phyloP scores from a whole-genome alignment of 75 land plant species.

The Picea sitchensis region DNA sequence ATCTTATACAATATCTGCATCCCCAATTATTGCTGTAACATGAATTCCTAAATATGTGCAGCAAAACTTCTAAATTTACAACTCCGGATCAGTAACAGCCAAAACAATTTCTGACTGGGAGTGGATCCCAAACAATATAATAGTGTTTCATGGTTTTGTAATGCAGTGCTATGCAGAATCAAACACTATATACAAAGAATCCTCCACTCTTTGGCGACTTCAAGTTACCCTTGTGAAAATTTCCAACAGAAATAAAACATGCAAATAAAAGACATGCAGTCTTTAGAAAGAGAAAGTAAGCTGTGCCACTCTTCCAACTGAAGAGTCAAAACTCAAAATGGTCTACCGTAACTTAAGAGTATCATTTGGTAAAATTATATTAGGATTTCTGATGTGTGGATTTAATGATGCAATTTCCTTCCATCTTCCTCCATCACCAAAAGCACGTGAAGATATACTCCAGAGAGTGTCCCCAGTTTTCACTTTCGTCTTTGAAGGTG shows the following conservation, averaged over 20 bases:
- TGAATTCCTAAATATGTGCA: background rate
- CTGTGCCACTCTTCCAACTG: background rate
- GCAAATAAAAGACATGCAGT: background rate
- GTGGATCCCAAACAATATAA: background rate
- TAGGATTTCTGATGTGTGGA: conserved; percentile 67
- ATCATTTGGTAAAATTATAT: conserved; percentile 50
- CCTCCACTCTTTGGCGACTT: background rate
- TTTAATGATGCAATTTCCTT: conserved; percentile 45
- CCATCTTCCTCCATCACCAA: conserved; percentile 59
- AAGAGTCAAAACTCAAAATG: background rate
- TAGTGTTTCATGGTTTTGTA: background rate
- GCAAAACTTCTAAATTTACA: conserved; percentile 4
- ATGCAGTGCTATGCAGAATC: background rate
- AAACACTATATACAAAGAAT: conserved; percentile 1
- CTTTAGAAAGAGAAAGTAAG: background rate
- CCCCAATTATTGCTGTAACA: background rate
- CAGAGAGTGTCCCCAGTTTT: conserved; percentile 71
- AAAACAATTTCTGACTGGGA: background rate
- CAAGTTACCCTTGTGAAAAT: background rate
- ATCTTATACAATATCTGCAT: background rate
- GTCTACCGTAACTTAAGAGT: conserved; percentile 33
- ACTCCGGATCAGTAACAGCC: background rate
- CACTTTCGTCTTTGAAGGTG: conserved; percentile 30
- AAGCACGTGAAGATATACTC: conserved; percentile 78
- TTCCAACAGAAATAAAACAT: background rate